Base-by-base conservation (phyloP, 305 asterid species). In the Ajuga reptans region DNA sequence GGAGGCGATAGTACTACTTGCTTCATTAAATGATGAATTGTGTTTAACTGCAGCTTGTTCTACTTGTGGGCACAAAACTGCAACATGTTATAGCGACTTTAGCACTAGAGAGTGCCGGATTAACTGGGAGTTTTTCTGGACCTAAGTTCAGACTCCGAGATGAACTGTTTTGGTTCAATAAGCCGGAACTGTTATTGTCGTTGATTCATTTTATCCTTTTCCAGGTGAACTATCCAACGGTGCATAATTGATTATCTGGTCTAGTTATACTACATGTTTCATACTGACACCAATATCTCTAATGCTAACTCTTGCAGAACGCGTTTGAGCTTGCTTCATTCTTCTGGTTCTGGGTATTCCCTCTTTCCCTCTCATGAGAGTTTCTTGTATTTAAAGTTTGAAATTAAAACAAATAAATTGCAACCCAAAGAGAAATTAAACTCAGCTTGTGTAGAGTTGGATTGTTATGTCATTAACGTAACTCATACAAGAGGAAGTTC, bases 301-400 rank as follows among this genome's bases (percentile, higher is more conserved):
- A 8, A 39, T 68, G 18, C 65, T 59, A 9, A 64, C 51, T 75
- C 39, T 71, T 80, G 95, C 96, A 94, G 99, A 94, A 94, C 68
- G 93, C 99, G 12, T 94, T 94, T 72, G 99, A 94, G 85, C 95
- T 94, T 47, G 98, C 99, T 63, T 94, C 99, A 10, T 91, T 94
- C 79, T 94, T 94, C 81, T 94, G 99, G 99, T 94, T 94, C 83
- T 94, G 99, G 99, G 99, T 94, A 91, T 59, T 72, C 68, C 60
- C 71, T 80, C 42, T 34, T 69, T 75, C 75, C 47, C 34, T 67
- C 18, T 4, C 52, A 27, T 34, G 27, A 21, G n/a, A n/a, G n/a
- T n/a, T n/a, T n/a, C 49, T 45, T n/a, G 16, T n/a, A 21, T 2
- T 50, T 10, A 4, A 53, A 4, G 8, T 24, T 53, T n/a, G 6